Percentiles rank a stretch among this genome's conserved stretches.
Evolutionary conservation across 768 basidiomycete genomes (phyloP).

Genomic region (Gloeophyllum trabeum): DNA sequence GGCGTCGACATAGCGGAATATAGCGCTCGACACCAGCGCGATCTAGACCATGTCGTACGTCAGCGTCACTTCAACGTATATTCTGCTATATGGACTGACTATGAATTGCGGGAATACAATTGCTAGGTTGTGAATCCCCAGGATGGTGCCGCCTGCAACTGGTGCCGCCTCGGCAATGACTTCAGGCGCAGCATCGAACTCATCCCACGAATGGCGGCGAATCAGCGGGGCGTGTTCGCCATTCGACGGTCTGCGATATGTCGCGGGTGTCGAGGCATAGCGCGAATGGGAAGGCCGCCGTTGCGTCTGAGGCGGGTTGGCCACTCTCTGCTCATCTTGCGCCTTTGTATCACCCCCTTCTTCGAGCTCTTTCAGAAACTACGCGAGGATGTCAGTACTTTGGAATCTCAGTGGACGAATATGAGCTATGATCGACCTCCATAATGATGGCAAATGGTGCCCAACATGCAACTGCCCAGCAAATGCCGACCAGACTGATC

Average conservation of each 20-base stretch:
- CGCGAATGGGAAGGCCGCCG: constrained; percentile 40
- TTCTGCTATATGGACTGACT: constrained; percentile 33
- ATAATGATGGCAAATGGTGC: constrained; percentile 96
- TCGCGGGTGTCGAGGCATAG: constrained; percentile 37
- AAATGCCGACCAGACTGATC: constrained; percentile 81
- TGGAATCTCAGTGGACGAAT: too few relatives aligned
- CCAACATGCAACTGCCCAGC: constrained; percentile 98
- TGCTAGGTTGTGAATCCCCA: constrained; percentile 92
- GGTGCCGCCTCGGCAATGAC: constrained; percentile 24
- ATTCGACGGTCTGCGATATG: constrained; percentile 18
- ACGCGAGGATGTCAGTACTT: constrained; percentile 1
- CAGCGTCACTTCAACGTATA: not conserved
- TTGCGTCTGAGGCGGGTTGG: too few relatives aligned
- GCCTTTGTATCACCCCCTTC: constrained; percentile 11
- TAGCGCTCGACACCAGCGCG: constrained; percentile 74
- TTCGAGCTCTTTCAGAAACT: constrained; percentile 15
- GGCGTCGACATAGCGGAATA: constrained; percentile 76
- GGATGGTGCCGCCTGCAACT: constrained; percentile 79
- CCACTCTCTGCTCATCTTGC: constrained; percentile 2
- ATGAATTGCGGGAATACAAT: constrained; percentile 94
- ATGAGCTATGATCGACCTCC: constrained; percentile 45
- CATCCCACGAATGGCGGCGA: constrained; percentile 43
- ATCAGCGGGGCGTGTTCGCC: constrained; percentile 51
- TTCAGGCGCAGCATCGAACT: constrained; percentile 23
- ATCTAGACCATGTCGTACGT: constrained; percentile 33